A percentile compares a stretch with the other conserved stretches of the same genome.
These are phyloP conservation scores for Gossypioides kirkii DNA, from an alignment of 345 rosid species.

Conservation along the genomic window DNA sequence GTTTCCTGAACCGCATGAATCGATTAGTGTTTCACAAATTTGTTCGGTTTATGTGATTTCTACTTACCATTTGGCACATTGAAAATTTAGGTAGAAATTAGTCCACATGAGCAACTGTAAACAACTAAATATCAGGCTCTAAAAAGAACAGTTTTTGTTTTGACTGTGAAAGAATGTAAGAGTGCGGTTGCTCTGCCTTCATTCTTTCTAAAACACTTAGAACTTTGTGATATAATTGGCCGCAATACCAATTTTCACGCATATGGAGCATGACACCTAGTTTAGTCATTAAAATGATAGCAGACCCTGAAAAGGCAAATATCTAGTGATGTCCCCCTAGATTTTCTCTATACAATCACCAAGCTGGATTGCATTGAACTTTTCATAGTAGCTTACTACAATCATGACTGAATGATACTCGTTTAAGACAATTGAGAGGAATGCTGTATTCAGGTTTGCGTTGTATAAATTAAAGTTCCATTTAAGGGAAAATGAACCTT, in stretches of 20 bases:
- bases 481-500: no score
- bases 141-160: not conserved
- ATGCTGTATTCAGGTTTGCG: not conserved
- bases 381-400: not conserved
- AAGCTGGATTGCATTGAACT: not conserved
- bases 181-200: not conserved
- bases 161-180: not conserved
- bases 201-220: not conserved
- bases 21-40: not conserved
- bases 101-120: not conserved
- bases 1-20: constrained; percentile 19
- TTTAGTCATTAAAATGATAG: not conserved
- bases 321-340: not conserved
- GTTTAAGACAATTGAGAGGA: not conserved
- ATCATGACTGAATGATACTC: not conserved
- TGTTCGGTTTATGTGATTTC: not conserved
- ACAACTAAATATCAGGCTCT: not conserved
- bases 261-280: not conserved
- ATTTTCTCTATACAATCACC: not conserved
- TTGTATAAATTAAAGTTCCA: not conserved
- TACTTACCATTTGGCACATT: not conserved
- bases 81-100: not conserved
- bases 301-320: not conserved
- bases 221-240: not conserved
- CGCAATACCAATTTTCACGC: not conserved